Base-by-base conservation (phyloP, 2,329 filamentous ascomycete genomes). In the Onygenales sp. region DNA sequence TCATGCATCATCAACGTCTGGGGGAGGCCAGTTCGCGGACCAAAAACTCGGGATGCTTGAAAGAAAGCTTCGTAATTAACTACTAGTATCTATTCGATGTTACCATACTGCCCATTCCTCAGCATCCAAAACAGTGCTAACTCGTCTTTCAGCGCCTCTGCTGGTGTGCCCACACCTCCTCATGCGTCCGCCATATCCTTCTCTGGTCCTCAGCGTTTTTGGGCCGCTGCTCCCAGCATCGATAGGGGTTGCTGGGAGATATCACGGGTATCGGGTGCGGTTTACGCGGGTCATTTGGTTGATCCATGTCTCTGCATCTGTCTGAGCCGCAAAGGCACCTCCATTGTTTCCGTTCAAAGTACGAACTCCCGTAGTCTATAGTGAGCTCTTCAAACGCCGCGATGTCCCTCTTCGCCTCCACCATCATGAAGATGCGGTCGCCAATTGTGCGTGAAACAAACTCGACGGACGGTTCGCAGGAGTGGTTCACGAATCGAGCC, bases 401-500 rank as follows among this genome's bases (percentile, higher is more conserved):
- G 10, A 70, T 69, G 48, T 68, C 58, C 6, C 60, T 55, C 8
- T 8, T 5, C 8, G 59, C 62, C 47, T 58, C 47, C 11, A 69
- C 48, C 5, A 57, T 57, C 32, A 62, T 61, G 2, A 57, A 52
- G 4, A 52, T 53, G 11, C 55, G 49, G 2, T 61, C 52, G 9
- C 68, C 67, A 14, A 65, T 52, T 0, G 59, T 54, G 14, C 53
- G 51, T 2, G 10, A 7, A 0, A 6, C 6, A 43, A 66, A 69
- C 2, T 10, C 8, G 1, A 58, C 60, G 13, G 54, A 56, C 13
- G 67, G 42, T 1, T 65, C 57, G 56, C 69, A 71, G 1, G 65
- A 69, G 50, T 70, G 69, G 46, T 67, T 70, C 32, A 68, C 57
- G 37, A 61, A 71, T 11, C 68, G 62, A 11, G 66, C 66, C 57